Evolutionary conservation across 2,329 filamentous ascomycete genomes (phyloP).

Genomic region (Pseudocercospora vitis): DNA sequence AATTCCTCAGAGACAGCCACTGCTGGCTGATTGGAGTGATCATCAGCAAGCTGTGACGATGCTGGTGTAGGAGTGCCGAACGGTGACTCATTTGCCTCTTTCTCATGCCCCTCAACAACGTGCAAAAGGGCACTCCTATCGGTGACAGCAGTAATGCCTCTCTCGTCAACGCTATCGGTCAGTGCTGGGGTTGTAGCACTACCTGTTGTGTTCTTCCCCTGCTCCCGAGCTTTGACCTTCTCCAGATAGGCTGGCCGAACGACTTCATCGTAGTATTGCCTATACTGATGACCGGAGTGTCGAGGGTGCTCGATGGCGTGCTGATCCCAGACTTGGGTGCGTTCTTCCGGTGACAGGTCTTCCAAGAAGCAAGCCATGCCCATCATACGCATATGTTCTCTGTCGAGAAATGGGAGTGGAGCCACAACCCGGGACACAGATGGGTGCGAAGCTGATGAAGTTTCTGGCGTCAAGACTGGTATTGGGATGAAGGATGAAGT

Average conservation of each 20-base stretch:
- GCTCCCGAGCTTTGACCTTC: constrained; percentile 14
- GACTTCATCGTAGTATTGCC: constrained; percentile 27
- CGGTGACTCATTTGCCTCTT: no score
- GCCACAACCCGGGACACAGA: neutral
- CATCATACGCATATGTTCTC: constrained; percentile 25
- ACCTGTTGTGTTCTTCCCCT: neutral
- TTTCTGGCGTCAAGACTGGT: neutral
- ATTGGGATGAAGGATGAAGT: constrained; percentile 8
- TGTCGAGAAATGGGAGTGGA: neutral
- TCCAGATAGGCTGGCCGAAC: constrained; percentile 25
- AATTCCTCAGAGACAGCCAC: no score
- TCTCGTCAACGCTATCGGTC: neutral
- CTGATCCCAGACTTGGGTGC: constrained; percentile 16
- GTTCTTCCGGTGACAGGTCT: constrained; percentile 20
- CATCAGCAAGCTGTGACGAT: no score
- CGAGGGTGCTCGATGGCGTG: constrained; percentile 14
- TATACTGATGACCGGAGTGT: constrained; percentile 26
- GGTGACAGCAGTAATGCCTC: neutral
- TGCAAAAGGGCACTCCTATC: no score
- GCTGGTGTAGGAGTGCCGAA: no score
- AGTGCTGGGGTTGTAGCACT: neutral
- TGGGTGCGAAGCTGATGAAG: neutral
- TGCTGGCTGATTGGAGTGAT: no score
- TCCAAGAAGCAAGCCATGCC: constrained; percentile 27
- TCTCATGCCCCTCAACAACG: no score